These are phyloP conservation scores for Rhizophagus prolifer DNA, from an alignment of 192 early-diverging fungal genomes.

Conservation along the genomic window DNA sequence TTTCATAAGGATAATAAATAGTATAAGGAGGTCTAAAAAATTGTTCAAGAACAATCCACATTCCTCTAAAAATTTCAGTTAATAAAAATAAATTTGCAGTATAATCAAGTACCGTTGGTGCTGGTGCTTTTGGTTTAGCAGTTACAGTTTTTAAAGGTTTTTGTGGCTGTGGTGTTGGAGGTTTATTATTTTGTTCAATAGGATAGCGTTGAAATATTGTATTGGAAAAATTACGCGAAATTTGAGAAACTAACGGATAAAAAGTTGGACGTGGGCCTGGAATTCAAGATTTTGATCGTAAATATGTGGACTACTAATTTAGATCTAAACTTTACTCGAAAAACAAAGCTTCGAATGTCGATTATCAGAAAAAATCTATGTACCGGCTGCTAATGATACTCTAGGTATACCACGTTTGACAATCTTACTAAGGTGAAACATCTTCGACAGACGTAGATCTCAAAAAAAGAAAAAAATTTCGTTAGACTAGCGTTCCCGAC, in stretches of 20 bases:
- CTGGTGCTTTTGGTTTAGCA: conserved; percentile 6
- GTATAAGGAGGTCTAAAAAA: conserved; percentile 96
- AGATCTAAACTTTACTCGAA: too few species aligned
- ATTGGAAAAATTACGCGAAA: conserved; percentile 1
- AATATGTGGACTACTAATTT: neutral
- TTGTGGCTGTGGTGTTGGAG: neutral
- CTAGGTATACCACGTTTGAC: neutral
- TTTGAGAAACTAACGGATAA: neutral
- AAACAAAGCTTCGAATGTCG: neutral
- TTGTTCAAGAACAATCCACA: conserved; percentile 89
- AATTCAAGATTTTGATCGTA: neutral
- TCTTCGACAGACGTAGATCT: neutral
- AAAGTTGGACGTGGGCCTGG: neutral
- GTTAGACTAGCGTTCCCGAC: too few species aligned
- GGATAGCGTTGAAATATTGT: neutral
- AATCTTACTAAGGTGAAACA: neutral
- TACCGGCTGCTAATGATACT: neutral
- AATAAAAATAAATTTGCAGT: conserved; percentile 80
- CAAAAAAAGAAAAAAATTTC: neutral
- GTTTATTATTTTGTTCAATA: neutral
- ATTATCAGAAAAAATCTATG: neutral
- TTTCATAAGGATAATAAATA: conserved; percentile 94
- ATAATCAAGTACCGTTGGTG: conserved; percentile 41
- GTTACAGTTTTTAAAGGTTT: neutral
- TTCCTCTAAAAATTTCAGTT: conserved; percentile 88